Conservation (phyloP, 2,329 filamentous ascomycete species). For the Aureobasidium sp. region DNA sequence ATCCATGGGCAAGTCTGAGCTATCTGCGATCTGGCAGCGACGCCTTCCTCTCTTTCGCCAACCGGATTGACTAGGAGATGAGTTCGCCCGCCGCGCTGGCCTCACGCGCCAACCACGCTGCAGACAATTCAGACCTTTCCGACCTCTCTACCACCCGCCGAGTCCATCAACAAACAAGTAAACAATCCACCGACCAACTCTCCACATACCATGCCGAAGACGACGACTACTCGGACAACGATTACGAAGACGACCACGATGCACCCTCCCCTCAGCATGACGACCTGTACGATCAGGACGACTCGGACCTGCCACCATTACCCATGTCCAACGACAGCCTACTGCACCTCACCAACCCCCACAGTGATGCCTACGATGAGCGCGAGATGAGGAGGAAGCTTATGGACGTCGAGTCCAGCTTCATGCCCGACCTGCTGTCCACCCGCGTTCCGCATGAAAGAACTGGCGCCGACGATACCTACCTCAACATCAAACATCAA, state of each 20-base stretch:
- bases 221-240: neutral
- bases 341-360: conserved; percentile 30
- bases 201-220: neutral
- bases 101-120: neutral
- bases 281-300: conserved; percentile 33
- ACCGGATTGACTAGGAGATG: conserved; percentile 12
- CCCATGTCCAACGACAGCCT: conserved; percentile 17
- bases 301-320: conserved; percentile 23
- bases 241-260: neutral
- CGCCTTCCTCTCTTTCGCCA: conserved; percentile 7
- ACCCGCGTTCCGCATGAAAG: conserved; percentile 29
- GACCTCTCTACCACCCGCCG: neutral
- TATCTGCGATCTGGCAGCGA: conserved; percentile 9
- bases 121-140: neutral
- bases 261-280: conserved; percentile 27
- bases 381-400: conserved; percentile 51
- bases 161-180: conserved; percentile 5
- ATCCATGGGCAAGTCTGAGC: conserved; percentile 1
- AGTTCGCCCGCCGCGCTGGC: neutral
- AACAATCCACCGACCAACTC: neutral
- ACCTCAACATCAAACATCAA: conserved; percentile 27
- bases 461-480: conserved; percentile 38
- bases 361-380: conserved; percentile 40
- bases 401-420: conserved; percentile 57
- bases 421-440: conserved; percentile 42